Conservation (phyloP, 768 basidiomycete species). For the Mycena filopes region DNA sequence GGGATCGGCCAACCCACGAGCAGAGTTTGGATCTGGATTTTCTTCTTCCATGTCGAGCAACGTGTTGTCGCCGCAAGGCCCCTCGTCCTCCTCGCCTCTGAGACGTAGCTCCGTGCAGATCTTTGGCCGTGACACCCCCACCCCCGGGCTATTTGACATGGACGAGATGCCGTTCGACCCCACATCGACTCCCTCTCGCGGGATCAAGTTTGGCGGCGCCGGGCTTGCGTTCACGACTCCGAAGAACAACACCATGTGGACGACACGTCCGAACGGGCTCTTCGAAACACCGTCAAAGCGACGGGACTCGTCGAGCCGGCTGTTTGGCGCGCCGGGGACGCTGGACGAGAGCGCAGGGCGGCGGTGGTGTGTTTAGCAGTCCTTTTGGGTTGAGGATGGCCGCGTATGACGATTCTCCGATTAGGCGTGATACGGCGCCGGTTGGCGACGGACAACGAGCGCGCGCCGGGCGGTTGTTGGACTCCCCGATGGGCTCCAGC, state of each 20-base stretch:
- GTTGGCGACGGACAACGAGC: constrained; percentile 43
- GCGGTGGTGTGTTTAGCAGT: constrained; percentile 35
- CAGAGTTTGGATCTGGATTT: constrained; percentile 38
- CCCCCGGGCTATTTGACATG: constrained; percentile 50
- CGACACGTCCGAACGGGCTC: constrained; percentile 51
- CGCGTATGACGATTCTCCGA: constrained; percentile 63
- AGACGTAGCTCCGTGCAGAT: constrained; percentile 23
- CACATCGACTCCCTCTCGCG: constrained; percentile 83
- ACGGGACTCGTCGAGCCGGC: constrained; percentile 41
- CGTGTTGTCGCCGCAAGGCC: constrained; percentile 63
- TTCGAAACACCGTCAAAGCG: constrained; percentile 66
- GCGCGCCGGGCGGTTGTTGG: constrained; percentile 40
- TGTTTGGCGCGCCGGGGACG: constrained; percentile 41
- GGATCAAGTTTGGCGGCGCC: constrained; percentile 64
- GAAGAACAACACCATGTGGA: constrained; percentile 67
- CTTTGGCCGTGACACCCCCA: constrained; percentile 45
- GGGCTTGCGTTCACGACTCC: constrained; percentile 66
- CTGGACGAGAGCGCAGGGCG: constrained; percentile 44
- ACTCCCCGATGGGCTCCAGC: constrained; percentile 44
- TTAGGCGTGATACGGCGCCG: constrained; percentile 53
- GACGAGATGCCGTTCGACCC: constrained; percentile 80
- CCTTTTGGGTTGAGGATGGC: constrained; percentile 37
- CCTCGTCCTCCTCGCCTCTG: constrained; percentile 50
- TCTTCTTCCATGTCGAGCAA: constrained; percentile 48
- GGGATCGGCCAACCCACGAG: constrained; percentile 17